phyloP scores from a whole-genome alignment of 306 rosid species.

The Rosa chinensis region DNA sequence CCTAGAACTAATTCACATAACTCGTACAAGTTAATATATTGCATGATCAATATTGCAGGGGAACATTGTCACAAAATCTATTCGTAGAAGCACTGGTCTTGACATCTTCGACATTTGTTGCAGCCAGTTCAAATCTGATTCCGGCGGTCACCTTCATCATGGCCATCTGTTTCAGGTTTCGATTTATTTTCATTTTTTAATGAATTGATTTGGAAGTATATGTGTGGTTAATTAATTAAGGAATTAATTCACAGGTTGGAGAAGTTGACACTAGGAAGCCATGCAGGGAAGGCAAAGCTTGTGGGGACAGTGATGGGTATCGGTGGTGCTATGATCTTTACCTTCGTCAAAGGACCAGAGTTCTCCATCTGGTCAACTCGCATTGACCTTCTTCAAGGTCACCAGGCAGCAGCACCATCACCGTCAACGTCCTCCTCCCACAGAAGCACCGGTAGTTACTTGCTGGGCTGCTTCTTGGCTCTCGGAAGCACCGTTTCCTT shows the following conservation, averaged over 20 bases:
- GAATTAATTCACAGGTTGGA: conserved; percentile 33
- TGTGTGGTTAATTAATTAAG: background rate
- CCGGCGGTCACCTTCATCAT: conserved; percentile 26
- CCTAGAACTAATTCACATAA: background rate
- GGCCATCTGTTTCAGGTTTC: conserved; percentile 13
- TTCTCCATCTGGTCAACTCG: conserved; percentile 41
- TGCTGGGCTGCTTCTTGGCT: conserved; percentile 29
- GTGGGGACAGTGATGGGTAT: conserved; percentile 53
- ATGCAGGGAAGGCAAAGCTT: conserved; percentile 49
- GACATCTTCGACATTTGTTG: conserved; percentile 24
- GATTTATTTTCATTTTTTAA: background rate
- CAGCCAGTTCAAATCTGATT: conserved; percentile 19
- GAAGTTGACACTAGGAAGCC: conserved; percentile 28
- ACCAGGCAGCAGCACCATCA: background rate
- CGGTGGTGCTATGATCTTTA: conserved; percentile 63
- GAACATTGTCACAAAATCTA: conserved; percentile 26
- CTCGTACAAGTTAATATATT: no score
- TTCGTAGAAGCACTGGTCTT: conserved; percentile 20
- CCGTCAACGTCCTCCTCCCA: background rate
- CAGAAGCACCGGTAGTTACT: background rate
- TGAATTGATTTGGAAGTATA: background rate
- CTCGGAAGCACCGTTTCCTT: conserved; percentile 12
- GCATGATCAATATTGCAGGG: conserved; percentile 6
- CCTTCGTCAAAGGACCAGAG: conserved; percentile 48
- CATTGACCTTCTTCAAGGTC: conserved; percentile 37